phyloP scores from a whole-genome alignment of 2,329 filamentous ascomycete species.

The Waltergamsia citrina region DNA sequence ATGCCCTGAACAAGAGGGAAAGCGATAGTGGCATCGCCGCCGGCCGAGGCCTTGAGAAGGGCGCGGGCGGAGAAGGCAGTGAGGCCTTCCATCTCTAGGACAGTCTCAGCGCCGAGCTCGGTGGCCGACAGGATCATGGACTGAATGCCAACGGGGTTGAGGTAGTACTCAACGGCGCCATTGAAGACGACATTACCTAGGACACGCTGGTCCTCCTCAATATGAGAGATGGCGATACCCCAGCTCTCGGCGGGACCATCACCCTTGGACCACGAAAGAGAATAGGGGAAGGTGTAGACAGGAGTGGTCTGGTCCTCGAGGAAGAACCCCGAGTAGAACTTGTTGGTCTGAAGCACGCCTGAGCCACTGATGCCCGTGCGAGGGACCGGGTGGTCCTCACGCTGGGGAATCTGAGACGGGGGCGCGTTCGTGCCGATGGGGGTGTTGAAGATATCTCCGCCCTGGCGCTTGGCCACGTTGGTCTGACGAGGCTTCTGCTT shows the following conservation, averaged over 20 bases:
- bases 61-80: conserved; percentile 55
- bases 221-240: conserved; percentile 70
- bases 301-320: conserved; percentile 61
- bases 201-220: conserved; percentile 56
- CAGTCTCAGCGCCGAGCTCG: conserved; percentile 56
- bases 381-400: conserved; percentile 48
- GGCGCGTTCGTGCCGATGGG: conserved; percentile 45
- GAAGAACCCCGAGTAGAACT: conserved; percentile 75
- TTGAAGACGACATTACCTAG: conserved; percentile 49
- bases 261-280: conserved; percentile 59
- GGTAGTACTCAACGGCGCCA: conserved; percentile 60
- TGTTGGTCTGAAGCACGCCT: conserved; percentile 60
- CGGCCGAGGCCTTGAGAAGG: conserved; percentile 47
- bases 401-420: conserved; percentile 32
- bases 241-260: conserved; percentile 54
- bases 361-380: conserved; percentile 37
- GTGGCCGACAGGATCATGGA: conserved; percentile 70
- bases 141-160: conserved; percentile 75
- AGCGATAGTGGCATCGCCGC: conserved; percentile 50
- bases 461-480: conserved; percentile 5
- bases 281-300: conserved; percentile 69
- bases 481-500: no score
- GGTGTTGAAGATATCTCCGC: conserved; percentile 42
- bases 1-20: conserved; percentile 87
- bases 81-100: conserved; percentile 40